Conservation (phyloP, 2,329 filamentous ascomycete species). For the Coniella lustricola region DNA sequence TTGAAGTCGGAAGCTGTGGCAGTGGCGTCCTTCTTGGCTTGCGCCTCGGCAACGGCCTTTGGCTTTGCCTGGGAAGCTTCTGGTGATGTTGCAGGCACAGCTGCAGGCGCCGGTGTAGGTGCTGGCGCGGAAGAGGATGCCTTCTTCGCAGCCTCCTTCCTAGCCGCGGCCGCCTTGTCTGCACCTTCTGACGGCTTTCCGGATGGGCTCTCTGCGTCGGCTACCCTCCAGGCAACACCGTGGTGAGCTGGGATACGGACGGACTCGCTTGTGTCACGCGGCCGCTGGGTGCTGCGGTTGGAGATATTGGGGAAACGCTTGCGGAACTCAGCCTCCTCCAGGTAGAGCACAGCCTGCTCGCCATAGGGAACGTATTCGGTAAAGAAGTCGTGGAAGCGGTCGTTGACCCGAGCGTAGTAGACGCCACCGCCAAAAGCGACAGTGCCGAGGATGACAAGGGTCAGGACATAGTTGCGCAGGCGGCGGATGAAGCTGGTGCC, state of each 20-base stretch:
- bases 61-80: slow-evolving; percentile 22
- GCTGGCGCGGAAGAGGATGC: slow-evolving; percentile 17
- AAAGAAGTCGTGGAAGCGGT: slow-evolving; percentile 98
- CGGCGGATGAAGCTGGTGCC: slow-evolving; percentile 61
- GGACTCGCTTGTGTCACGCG: slow-evolving; percentile 55
- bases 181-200: slow-evolving; percentile 57
- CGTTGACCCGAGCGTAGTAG: slow-evolving; percentile 86
- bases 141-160: slow-evolving; percentile 23
- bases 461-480: slow-evolving; percentile 70
- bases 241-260: slow-evolving; percentile 81
- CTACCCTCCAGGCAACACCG: slow-evolving; percentile 73
- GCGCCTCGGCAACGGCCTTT: slow-evolving; percentile 24
- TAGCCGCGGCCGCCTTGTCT: slow-evolving; percentile 27
- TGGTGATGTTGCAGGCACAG: slow-evolving; percentile 5
- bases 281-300: slow-evolving; percentile 40
- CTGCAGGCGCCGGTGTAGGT: neutral
- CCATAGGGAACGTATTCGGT: slow-evolving; percentile 94
- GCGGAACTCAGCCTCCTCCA: slow-evolving; percentile 90
- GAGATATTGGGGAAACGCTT: slow-evolving; percentile 63
- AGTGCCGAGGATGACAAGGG: slow-evolving; percentile 67
- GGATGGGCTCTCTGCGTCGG: slow-evolving; percentile 50
- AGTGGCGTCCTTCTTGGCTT: slow-evolving; percentile 20
- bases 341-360: slow-evolving; percentile 88
- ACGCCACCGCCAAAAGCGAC: slow-evolving; percentile 81
- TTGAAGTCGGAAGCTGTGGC: slow-evolving; percentile 35